Evolutionary conservation across 2,329 filamentous ascomycete species (phyloP), one percentile per base, ranked within the genome.

Genomic region (Cladorrhinum sp.): DNA sequence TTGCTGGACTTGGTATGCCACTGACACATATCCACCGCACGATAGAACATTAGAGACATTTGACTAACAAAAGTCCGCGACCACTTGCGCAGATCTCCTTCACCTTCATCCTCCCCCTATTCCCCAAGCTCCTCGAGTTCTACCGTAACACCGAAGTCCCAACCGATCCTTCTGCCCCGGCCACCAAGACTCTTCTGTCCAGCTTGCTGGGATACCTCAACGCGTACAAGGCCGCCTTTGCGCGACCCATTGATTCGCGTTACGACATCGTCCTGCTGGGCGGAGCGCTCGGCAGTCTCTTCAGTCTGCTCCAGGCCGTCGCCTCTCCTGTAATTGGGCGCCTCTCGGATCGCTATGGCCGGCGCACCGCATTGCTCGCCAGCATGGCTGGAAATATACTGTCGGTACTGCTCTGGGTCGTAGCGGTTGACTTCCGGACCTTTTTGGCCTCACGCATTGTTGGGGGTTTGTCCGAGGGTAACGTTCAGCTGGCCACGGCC

Each of bases 261-360:
- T 96, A 99, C 80, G 95, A 99, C 73, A 96, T 98, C 67, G 93
- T 99, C 24, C 84, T 99, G 49, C 85, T 99, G 5, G 95, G 95
- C 57, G 95, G 95, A 52, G 95, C 93, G 22, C 81, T 99, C 24
- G 95, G 95, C 65, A 97, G 93, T 59, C 80, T 99, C 18, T 56
- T 56, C 53, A 93, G 90, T 12, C 82, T 98, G 51, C 87, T 97
- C 50, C 95, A 99, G 74, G 93, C 95, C 55, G 79, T 98, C 60
- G 93, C 93, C 0, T 96, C 93, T 1, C 95, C 95, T 10, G 78
- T 98, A 52, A 98, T 99, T 61, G 95, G 95, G 58, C 85, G 80
- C 1, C 84, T 98, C 12, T 96, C 92, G 24, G 95, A 99, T 76
- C 87, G 84, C 63, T 87, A 96, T 81, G 95, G 95, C 69, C 88